Evolutionary conservation across 2,329 filamentous ascomycete species (phyloP).

Genomic region (Rutstroemia sp.): DNA sequence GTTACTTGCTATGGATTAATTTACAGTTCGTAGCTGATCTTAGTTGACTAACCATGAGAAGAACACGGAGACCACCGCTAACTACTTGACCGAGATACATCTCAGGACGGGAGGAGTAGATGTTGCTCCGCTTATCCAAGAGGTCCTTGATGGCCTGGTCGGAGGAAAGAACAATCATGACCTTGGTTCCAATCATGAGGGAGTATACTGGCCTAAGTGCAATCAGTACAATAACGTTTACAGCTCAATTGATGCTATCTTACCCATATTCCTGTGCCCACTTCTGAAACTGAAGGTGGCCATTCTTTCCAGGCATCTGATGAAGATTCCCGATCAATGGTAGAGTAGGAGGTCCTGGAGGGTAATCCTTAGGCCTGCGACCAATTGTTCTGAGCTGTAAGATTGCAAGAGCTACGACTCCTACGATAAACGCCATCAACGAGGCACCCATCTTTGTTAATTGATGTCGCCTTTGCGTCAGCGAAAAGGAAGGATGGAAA

Average conservation of each 20-base stretch:
- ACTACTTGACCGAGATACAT: conserved; percentile 13
- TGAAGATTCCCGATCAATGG: conserved; percentile 16
- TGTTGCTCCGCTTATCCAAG: conserved; percentile 32
- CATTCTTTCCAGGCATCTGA: conserved; percentile 11
- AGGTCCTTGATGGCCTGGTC: conserved; percentile 36
- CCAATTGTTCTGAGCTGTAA: conserved; percentile 1
- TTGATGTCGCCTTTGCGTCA: too few species aligned
- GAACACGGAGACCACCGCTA: conserved; percentile 38
- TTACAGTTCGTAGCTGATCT: conserved; percentile 22
- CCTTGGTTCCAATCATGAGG: conserved; percentile 35
- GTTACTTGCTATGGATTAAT: neutral
- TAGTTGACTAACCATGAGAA: conserved; percentile 38
- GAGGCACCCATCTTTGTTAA: too few species aligned
- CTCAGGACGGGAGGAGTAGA: conserved; percentile 28
- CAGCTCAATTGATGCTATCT: too few species aligned
- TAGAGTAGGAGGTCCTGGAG: conserved; percentile 15
- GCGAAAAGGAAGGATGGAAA: too few species aligned
- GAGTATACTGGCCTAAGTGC: conserved; percentile 31
- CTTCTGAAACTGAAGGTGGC: conserved; percentile 34
- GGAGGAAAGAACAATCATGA: conserved; percentile 32
- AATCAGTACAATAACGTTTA: too few species aligned
- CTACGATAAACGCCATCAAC: too few species aligned
- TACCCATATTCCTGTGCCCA: conserved; percentile 30
- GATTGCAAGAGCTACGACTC: neutral
- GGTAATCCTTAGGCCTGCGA: conserved; percentile 9